Evolutionary conservation across 352 stramenopile species (phyloP).

Genomic region (Globisporangium splendens): DNA sequence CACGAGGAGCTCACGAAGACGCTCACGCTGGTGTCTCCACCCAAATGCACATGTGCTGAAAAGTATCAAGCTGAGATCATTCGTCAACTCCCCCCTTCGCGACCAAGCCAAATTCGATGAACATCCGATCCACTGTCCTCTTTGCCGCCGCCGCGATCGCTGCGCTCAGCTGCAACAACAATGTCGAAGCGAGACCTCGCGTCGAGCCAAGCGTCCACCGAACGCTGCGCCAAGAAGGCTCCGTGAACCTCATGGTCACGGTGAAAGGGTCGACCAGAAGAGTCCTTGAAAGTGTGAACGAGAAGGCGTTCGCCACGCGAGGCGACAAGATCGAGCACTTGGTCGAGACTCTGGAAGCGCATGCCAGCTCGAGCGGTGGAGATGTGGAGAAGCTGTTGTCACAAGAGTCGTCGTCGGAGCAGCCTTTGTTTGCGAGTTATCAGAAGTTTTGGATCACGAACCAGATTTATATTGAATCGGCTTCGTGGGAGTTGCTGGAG

Average conservation of each 20-base stretch:
- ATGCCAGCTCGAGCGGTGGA: conserved; percentile 1
- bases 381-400: conserved; percentile 12
- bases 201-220: conserved; percentile 21
- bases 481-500: conserved; percentile 22
- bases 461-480: conserved; percentile 22
- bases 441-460: conserved; percentile 30
- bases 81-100: background rate
- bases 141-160: conserved; percentile 11
- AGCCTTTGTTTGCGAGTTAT: conserved; percentile 14
- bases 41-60: background rate
- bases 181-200: background rate
- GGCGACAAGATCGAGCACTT: conserved; percentile 18
- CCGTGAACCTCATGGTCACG: conserved; percentile 21
- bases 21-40: background rate
- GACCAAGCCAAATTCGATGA: conserved; percentile 4
- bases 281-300: conserved; percentile 14
- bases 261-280: conserved; percentile 14
- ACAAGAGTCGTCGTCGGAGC: conserved; percentile 6
- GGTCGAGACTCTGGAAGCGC: conserved; percentile 12
- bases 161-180: conserved; percentile 1
- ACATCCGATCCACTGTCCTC: background rate
- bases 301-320: conserved; percentile 10
- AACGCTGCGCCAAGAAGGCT: conserved; percentile 14
- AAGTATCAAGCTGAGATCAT: background rate
- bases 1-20: background rate